These are phyloP conservation scores for Starmerella vaccinii DNA, from an alignment of 805 yeast genomes.

Conservation along the genomic window DNA sequence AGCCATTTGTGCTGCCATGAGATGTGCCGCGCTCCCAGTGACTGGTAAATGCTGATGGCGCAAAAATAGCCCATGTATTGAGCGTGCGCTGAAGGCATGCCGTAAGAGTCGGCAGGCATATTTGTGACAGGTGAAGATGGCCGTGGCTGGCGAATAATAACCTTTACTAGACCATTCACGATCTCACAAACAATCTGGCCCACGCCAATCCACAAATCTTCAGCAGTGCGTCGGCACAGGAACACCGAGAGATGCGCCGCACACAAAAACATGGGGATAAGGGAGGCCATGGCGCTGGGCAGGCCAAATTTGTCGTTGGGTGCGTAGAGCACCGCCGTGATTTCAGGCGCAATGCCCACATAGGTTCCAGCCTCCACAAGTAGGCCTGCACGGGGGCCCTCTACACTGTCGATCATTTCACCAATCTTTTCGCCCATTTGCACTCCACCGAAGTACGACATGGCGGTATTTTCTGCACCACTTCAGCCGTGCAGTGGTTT, in stretches of 20 bases:
- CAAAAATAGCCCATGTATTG: constrained; percentile 85
- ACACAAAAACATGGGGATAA: constrained; percentile 69
- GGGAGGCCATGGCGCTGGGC: constrained; percentile 58
- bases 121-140: constrained; percentile 38
- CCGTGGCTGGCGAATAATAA: constrained; percentile 56
- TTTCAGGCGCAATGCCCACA: constrained; percentile 39
- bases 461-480: background rate
- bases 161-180: constrained; percentile 58
- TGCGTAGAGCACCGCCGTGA: constrained; percentile 73
- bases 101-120: constrained; percentile 49
- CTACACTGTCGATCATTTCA: background rate
- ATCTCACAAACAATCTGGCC: constrained; percentile 79
- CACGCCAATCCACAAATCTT: constrained; percentile 68
- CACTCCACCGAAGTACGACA: constrained; percentile 20
- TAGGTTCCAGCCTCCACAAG: constrained; percentile 16
- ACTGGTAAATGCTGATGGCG: constrained; percentile 32
- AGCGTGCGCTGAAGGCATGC: constrained; percentile 96
- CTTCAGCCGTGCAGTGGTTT: background rate
- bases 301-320: constrained; percentile 53
- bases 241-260: constrained; percentile 79
- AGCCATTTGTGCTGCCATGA: constrained; percentile 19
- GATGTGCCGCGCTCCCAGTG: constrained; percentile 15
- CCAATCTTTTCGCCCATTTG: background rate
- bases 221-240: constrained; percentile 69
- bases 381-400: constrained; percentile 3